These are phyloP conservation scores for Verticillium albo-atrum DNA, from an alignment of 2,329 filamentous ascomycete species.

Conservation along the genomic window DNA sequence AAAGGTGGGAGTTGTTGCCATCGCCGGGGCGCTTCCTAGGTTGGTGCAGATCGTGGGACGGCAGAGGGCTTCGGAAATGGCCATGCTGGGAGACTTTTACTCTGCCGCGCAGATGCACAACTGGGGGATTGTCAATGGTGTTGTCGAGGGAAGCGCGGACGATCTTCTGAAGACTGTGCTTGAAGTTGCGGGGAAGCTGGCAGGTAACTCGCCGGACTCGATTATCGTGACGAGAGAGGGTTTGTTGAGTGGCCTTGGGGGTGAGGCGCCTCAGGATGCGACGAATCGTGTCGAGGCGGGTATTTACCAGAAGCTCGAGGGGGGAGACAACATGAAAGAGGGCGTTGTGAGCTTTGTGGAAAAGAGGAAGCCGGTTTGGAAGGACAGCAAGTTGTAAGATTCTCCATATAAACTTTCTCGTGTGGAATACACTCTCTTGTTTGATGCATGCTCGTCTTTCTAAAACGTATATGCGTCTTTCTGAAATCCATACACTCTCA, in stretches of 20 bases:
- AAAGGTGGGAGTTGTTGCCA: slow-evolving; percentile 63
- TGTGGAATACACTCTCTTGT: not conserved
- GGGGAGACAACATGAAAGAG: slow-evolving; percentile 69
- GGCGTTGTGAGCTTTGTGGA: slow-evolving; percentile 73
- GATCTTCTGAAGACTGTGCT: slow-evolving; percentile 55
- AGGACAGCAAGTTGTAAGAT: slow-evolving; percentile 52
- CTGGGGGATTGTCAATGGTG: slow-evolving; percentile 69
- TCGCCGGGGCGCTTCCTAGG: slow-evolving; percentile 67
- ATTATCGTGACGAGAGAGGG: slow-evolving; percentile 71
- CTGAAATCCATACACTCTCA: too few relatives aligned
- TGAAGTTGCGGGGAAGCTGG: slow-evolving; percentile 55
- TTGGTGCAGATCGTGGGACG: slow-evolving; percentile 61
- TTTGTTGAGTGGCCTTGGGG: slow-evolving; percentile 69
- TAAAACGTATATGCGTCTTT: too few relatives aligned
- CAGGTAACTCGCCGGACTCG: slow-evolving; percentile 67
- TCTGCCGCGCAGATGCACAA: slow-evolving; percentile 52
- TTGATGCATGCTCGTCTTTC: too few relatives aligned
- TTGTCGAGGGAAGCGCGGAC: slow-evolving; percentile 35
- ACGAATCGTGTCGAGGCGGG: slow-evolving; percentile 53
- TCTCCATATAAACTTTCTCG: not conserved
- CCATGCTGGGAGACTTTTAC: slow-evolving; percentile 58
- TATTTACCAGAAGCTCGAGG: slow-evolving; percentile 56
- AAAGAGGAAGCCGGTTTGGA: slow-evolving; percentile 67
- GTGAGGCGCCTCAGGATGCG: slow-evolving; percentile 57
- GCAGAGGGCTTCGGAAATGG: slow-evolving; percentile 68